These are phyloP conservation scores for Cyclocybe aegerita DNA, from an alignment of 768 basidiomycete genomes.

Conservation along the genomic window DNA sequence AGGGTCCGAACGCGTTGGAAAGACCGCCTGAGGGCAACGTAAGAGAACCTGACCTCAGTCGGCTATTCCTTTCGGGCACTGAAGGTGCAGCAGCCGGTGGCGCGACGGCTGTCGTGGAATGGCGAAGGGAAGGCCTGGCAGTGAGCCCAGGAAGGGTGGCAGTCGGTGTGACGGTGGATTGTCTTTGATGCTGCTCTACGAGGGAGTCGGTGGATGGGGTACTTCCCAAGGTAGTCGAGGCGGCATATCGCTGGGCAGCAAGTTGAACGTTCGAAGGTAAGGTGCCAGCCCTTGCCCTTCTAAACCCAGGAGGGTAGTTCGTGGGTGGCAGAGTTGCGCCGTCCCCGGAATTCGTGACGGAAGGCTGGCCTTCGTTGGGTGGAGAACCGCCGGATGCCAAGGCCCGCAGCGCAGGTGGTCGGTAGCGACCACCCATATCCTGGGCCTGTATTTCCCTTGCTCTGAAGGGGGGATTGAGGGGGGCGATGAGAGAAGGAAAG, in stretches of 20 bases:
- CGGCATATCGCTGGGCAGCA: slow-evolving; percentile 79
- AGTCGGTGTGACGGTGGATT: slow-evolving; percentile 36
- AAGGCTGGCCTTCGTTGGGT: slow-evolving; percentile 64
- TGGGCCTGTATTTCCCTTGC: slow-evolving; percentile 87
- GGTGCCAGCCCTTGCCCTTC: slow-evolving; percentile 96
- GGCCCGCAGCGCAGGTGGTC: slow-evolving; percentile 79
- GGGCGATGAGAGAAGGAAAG: slow-evolving; percentile 13
- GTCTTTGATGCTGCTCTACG: slow-evolving; percentile 35
- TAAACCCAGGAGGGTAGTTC: slow-evolving; percentile 83
- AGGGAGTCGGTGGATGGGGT: slow-evolving; percentile 44
- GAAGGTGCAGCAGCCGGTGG: slow-evolving; percentile 53
- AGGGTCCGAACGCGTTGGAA: slow-evolving; percentile 82
- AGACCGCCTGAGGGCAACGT: slow-evolving; percentile 79
- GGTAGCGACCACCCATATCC: slow-evolving; percentile 64
- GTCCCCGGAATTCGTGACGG: slow-evolving; percentile 59
- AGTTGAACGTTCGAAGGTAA: slow-evolving; percentile 94
- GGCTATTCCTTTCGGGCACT: slow-evolving; percentile 69
- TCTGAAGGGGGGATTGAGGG: slow-evolving; percentile 37
- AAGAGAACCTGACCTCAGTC: slow-evolving; percentile 89
- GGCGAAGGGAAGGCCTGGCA: slow-evolving; percentile 67
- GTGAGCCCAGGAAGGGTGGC: slow-evolving; percentile 38
- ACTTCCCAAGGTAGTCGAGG: slow-evolving; percentile 39
- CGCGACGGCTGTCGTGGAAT: slow-evolving; percentile 66
- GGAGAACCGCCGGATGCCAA: slow-evolving; percentile 70
- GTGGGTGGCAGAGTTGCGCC: slow-evolving; percentile 60